Evolutionary conservation across 2,329 filamentous ascomycete genomes (phyloP).

Genomic region (Neonectria magnoliae): DNA sequence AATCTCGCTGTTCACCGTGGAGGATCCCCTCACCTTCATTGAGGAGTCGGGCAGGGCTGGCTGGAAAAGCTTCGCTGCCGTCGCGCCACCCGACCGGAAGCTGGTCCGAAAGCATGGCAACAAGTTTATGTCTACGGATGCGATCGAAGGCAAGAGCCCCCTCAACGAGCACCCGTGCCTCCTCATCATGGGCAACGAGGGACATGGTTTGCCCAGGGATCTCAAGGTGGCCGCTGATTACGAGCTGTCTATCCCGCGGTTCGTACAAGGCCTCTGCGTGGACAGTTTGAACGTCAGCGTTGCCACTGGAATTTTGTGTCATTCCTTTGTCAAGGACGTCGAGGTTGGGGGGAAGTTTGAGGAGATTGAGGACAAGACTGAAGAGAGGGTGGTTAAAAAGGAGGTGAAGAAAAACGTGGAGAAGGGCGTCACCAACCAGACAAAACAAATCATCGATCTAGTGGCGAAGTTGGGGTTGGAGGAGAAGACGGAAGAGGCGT

Average conservation of each 20-base stretch:
- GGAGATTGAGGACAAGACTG: constrained; percentile 7
- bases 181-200: constrained; percentile 85
- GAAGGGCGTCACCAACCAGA: constrained; percentile 11
- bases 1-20: constrained; percentile 76
- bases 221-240: constrained; percentile 74
- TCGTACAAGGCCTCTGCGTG: constrained; percentile 65
- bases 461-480: constrained; percentile 4
- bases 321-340: constrained; percentile 68
- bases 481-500: background rate
- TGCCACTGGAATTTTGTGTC: constrained; percentile 80
- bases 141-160: constrained; percentile 61
- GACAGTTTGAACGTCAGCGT: constrained; percentile 96
- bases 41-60: constrained; percentile 72
- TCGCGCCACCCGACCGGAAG: constrained; percentile 55
- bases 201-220: constrained; percentile 73
- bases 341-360: constrained; percentile 35
- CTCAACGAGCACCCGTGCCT: constrained; percentile 73
- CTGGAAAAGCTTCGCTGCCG: constrained; percentile 87
- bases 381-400: background rate
- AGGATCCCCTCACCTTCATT: constrained; percentile 76
- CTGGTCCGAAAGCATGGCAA: constrained; percentile 46
- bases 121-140: constrained; percentile 61
- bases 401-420: background rate
- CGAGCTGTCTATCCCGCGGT: constrained; percentile 72
- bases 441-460: constrained; percentile 3